phyloP scores from a whole-genome alignment of 805 yeast genomes.

The Zygosaccharomyces pseudorouxii region DNA sequence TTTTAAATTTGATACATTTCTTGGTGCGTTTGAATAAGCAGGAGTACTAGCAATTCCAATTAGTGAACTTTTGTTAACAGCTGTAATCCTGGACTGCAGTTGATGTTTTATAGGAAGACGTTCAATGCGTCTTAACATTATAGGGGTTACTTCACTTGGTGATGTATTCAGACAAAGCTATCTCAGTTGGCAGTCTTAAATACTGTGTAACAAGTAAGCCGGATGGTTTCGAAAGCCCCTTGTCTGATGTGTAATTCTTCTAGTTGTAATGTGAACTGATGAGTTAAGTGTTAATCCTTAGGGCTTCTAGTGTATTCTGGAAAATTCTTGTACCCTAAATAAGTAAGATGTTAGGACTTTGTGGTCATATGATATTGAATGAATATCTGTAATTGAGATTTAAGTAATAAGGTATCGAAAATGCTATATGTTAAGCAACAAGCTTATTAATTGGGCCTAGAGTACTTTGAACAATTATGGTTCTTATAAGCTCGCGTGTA shows the following conservation, averaged over 20 bases:
- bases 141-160: background rate
- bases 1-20: background rate
- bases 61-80: background rate
- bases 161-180: background rate
- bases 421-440: too few relatives aligned
- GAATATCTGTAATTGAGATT: too few relatives aligned
- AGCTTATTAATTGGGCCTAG: too few relatives aligned
- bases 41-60: background rate
- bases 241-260: background rate
- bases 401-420: too few relatives aligned
- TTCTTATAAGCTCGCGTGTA: too few relatives aligned
- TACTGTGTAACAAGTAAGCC: too few relatives aligned
- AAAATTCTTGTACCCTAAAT: slow-evolving; percentile 3
- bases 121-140: slow-evolving; percentile 11
- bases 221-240: background rate
- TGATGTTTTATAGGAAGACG: slow-evolving; percentile 12
- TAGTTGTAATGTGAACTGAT: background rate
- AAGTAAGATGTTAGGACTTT: background rate
- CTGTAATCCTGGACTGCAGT: slow-evolving; percentile 4
- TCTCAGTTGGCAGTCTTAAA: background rate
- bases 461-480: too few relatives aligned
- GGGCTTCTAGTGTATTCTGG: slow-evolving; percentile 2
- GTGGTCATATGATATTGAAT: background rate
- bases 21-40: background rate
- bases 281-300: background rate